These are phyloP conservation scores for Tolypocladium amazonense DNA, from an alignment of 2,329 filamentous ascomycete genomes.

Conservation along the genomic window DNA sequence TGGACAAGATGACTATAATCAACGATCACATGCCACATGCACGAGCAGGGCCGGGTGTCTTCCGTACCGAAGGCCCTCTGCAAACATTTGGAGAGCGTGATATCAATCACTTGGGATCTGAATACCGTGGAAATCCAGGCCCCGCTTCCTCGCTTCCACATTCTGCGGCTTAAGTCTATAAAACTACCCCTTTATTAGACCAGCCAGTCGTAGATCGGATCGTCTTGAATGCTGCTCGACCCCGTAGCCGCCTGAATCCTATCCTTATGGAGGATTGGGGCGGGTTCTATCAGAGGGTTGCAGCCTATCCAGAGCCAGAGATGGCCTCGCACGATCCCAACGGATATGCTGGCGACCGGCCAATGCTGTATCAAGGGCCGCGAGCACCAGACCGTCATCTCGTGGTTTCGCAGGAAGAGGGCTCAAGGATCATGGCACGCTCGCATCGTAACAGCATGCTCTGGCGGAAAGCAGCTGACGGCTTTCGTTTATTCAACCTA, in stretches of 20 bases:
- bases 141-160: neutral
- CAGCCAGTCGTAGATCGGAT: constrained; percentile 15
- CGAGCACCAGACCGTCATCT: constrained; percentile 3
- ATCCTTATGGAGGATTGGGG: constrained; percentile 29
- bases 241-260: constrained; percentile 19
- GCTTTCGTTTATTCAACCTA: too few relatives aligned
- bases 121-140: neutral
- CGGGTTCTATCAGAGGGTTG: constrained; percentile 24
- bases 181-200: constrained; percentile 6
- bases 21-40: constrained; percentile 5
- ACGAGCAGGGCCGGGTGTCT: neutral
- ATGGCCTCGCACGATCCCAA: neutral
- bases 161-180: constrained; percentile 5
- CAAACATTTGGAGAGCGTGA: neutral
- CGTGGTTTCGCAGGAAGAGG: constrained; percentile 11
- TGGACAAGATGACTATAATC: constrained; percentile 1
- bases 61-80: neutral
- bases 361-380: constrained; percentile 4
- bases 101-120: neutral
- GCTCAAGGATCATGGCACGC: constrained; percentile 8
- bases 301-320: neutral
- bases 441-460: too few relatives aligned
- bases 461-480: too few relatives aligned
- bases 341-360: neutral
- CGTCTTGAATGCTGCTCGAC: constrained; percentile 18